phyloP scores from a whole-genome alignment of 2,329 filamentous ascomycete species.

The Lachnellula cervina region DNA sequence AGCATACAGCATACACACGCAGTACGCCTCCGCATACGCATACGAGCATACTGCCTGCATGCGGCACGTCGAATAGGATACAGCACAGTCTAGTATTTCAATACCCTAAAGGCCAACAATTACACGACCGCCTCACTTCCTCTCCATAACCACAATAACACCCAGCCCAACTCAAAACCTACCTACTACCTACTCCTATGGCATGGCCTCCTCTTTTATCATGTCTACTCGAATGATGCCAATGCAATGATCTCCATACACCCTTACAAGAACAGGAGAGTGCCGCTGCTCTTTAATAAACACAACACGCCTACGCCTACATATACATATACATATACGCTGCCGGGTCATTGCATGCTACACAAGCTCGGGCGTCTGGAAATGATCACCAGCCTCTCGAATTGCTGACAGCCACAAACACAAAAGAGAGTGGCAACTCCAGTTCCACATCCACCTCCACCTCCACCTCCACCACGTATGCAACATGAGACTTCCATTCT shows the following conservation, averaged over 20 bases:
- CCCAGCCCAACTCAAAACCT: not conserved
- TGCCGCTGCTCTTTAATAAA: constrained; percentile 19
- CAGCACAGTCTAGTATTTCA: not conserved
- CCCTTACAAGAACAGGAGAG: constrained; percentile 23
- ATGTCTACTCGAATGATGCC: not conserved
- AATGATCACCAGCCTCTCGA: constrained; percentile 11
- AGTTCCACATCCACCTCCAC: too few species aligned
- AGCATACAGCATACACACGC: too few species aligned
- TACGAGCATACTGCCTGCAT: too few species aligned
- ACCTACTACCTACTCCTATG: not conserved
- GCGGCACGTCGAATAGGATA: constrained; percentile 1
- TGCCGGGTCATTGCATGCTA: constrained; percentile 25
- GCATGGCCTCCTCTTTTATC: not conserved
- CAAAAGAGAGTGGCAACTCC: constrained; percentile 2
- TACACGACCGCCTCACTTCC: constrained; percentile 19
- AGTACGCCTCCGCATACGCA: too few species aligned
- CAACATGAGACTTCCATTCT: constrained; percentile 2
- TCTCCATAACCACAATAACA: not conserved
- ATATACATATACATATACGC: not conserved
- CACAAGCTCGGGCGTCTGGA: constrained; percentile 15
- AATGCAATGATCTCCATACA: constrained; percentile 28
- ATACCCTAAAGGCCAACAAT: constrained; percentile 15
- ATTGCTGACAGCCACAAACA: constrained; percentile 13
- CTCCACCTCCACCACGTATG: constrained; percentile 6
- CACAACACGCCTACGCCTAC: too few species aligned